Percentiles rank a stretch among this genome's conserved stretches.
These are phyloP conservation scores for Chaetomiaceae sp. DNA, from an alignment of 2,329 filamentous ascomycete genomes.

Conservation along the genomic window DNA sequence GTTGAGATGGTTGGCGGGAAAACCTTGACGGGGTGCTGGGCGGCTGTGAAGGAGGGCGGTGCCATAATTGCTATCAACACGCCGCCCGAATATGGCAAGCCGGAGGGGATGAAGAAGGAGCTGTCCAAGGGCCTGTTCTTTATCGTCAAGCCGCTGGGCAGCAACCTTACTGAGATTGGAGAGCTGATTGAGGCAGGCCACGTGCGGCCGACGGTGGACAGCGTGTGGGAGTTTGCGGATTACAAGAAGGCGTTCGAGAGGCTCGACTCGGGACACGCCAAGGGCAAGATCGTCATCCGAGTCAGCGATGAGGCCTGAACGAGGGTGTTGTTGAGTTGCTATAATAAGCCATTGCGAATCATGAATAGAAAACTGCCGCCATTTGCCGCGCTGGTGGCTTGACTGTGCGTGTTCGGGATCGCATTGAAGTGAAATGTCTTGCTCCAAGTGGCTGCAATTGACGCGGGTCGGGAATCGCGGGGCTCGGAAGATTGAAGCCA, in stretches of 20 bases:
- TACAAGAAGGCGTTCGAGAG: slow-evolving; percentile 37
- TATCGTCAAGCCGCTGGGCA: slow-evolving; percentile 36
- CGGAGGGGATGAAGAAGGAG: slow-evolving; percentile 29
- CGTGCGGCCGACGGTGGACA: slow-evolving; percentile 36
- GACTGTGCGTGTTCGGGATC: neutral
- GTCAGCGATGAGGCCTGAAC: slow-evolving; percentile 27
- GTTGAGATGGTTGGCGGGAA: slow-evolving; percentile 37
- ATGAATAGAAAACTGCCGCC: neutral
- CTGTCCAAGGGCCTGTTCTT: slow-evolving; percentile 34
- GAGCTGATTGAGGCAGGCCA: slow-evolving; percentile 34
- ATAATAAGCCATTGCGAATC: neutral
- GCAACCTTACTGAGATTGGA: slow-evolving; percentile 34
- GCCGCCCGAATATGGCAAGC: slow-evolving; percentile 30
- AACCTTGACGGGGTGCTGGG: slow-evolving; percentile 33
- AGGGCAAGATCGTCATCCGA: slow-evolving; percentile 39
- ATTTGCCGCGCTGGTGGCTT: neutral
- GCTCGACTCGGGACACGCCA: slow-evolving; percentile 34
- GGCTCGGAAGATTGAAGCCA: neutral
- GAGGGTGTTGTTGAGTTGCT: neutral
- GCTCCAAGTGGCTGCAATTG: neutral
- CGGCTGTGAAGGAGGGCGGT: slow-evolving; percentile 34
- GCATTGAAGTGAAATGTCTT: neutral
- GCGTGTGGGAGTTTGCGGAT: slow-evolving; percentile 37
- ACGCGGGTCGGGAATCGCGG: neutral
- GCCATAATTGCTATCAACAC: slow-evolving; percentile 34